Percentiles rank a stretch among this genome's conserved stretches.
Evolutionary conservation across 2,329 filamentous ascomycete species (phyloP).

Genomic region (Epichloe festucae): DNA sequence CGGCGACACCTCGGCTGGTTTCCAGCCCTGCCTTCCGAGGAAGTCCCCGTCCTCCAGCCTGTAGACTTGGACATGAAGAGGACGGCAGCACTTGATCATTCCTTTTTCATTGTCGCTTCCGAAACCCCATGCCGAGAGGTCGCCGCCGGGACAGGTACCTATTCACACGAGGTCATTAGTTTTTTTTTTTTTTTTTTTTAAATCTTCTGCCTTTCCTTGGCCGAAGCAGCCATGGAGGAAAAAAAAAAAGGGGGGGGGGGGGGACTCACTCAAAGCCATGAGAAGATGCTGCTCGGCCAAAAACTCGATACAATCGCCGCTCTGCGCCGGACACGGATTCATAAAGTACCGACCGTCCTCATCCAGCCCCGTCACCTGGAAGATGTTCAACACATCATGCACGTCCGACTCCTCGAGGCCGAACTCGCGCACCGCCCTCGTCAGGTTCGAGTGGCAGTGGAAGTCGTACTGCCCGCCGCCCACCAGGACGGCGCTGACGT

Average conservation of each 20-base stretch:
- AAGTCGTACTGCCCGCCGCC: slow-evolving; percentile 63
- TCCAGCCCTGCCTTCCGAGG: slow-evolving; percentile 46
- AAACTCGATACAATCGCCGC: slow-evolving; percentile 56
- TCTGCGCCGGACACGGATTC: slow-evolving; percentile 43
- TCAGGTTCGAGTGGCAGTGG: slow-evolving; percentile 75
- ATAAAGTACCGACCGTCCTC: slow-evolving; percentile 65
- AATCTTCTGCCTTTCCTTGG: fast-evolving
- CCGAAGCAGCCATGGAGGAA: background rate
- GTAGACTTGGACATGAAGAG: slow-evolving; percentile 63
- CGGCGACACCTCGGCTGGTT: slow-evolving; percentile 40
- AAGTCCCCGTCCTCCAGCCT: slow-evolving; percentile 40
- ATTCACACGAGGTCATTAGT: background rate
- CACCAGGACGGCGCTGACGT: slow-evolving; percentile 62
- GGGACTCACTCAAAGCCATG: slow-evolving; percentile 36
- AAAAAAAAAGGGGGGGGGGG: too few species aligned
- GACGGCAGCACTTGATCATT: slow-evolving; percentile 58
- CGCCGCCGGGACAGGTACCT: slow-evolving; percentile 67
- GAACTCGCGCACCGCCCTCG: slow-evolving; percentile 54
- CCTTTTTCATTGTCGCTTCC: slow-evolving; percentile 52
- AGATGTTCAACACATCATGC: slow-evolving; percentile 77
- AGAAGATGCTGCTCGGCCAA: slow-evolving; percentile 68
- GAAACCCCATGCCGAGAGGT: slow-evolving; percentile 73
- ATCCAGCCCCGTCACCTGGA: slow-evolving; percentile 72
- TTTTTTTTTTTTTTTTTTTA: too few species aligned
- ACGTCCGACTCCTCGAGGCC: slow-evolving; percentile 62